These are phyloP conservation scores for Hygrocybe coccinea DNA, from an alignment of 768 basidiomycete species.

Conservation along the genomic window DNA sequence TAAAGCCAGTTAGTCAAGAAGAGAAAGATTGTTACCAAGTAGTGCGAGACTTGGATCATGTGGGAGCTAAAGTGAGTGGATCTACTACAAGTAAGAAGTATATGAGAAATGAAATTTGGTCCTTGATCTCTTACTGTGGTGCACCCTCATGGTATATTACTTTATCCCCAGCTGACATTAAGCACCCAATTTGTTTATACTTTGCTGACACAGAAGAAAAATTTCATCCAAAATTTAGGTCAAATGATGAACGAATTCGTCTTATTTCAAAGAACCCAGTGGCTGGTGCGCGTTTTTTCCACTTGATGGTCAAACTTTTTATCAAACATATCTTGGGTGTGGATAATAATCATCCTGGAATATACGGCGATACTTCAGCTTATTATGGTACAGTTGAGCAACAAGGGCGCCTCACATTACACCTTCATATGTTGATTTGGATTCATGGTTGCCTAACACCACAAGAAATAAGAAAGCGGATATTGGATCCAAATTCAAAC, in stretches of 20 bases:
- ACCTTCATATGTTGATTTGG: conserved; percentile 38
- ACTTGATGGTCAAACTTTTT: conserved; percentile 20
- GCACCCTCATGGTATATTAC: conserved; percentile 22
- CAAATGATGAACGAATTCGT: conserved; percentile 15
- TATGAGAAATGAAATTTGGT: conserved; percentile 15
- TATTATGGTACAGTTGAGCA: conserved; percentile 34
- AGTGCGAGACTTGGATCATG: conserved; percentile 30
- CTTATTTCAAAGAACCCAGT: conserved; percentile 10
- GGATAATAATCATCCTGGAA: conserved; percentile 13
- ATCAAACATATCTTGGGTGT: conserved; percentile 23
- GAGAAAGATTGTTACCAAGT: conserved; percentile 34
- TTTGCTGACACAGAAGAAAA: conserved; percentile 17
- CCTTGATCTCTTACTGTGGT: conserved; percentile 15
- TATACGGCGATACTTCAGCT: conserved; percentile 28
- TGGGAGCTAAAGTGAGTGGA: conserved; percentile 28
- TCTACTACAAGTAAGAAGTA: conserved; percentile 24
- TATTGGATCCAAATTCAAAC: conserved; percentile 17
- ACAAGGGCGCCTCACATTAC: conserved; percentile 34
- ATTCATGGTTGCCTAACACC: conserved; percentile 26
- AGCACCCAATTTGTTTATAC: conserved; percentile 25
- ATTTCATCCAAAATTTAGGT: conserved; percentile 15
- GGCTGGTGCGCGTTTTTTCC: conserved; percentile 26
- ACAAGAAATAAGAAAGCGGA: conserved; percentile 28
- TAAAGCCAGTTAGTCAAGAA: conserved; percentile 22
- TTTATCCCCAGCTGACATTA: too few relatives aligned